These are phyloP conservation scores for Nakaseomyces delphensis DNA, from an alignment of 1,139 yeast species.

Conservation along the genomic window DNA sequence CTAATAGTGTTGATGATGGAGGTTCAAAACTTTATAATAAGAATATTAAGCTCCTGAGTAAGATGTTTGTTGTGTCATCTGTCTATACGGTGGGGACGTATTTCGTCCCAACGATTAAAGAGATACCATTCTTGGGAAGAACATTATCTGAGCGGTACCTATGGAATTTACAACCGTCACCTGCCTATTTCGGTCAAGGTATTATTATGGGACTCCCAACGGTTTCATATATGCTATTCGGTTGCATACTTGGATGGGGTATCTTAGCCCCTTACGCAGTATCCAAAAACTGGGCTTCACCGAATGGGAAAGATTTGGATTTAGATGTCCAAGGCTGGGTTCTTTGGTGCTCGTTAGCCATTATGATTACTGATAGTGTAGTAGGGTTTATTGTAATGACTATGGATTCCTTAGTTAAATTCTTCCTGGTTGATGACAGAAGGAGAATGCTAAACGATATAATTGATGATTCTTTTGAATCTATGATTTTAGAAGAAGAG, in stretches of 20 bases:
- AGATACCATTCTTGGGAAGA: conserved; percentile 68
- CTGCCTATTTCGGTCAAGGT: conserved; percentile 96
- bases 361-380: conserved; percentile 87
- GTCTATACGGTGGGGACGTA: conserved; percentile 61
- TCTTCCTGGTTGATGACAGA: conserved; percentile 25
- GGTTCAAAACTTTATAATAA: conserved; percentile 36
- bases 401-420: conserved; percentile 35
- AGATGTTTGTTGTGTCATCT: conserved; percentile 64
- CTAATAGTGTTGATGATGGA: background rate
- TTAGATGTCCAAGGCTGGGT: conserved; percentile 97
- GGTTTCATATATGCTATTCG: conserved; percentile 82
- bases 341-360: conserved; percentile 84
- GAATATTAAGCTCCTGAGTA: conserved; percentile 48
- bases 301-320: conserved; percentile 82
- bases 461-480: conserved; percentile 28
- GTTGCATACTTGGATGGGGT: conserved; percentile 88
- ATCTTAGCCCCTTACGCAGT: conserved; percentile 74
- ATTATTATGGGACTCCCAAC: conserved; percentile 95
- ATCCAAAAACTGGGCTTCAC: conserved; percentile 63
- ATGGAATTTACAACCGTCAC: conserved; percentile 92
- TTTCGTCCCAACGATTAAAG: conserved; percentile 60
- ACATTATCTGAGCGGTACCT: conserved; percentile 55
- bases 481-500: conserved; percentile 30
- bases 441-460: conserved; percentile 18
- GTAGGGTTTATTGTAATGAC: conserved; percentile 69